Evolutionary conservation across 2,329 filamentous ascomycete species (phyloP).

Genomic region (Ophiocordyceps camponoti-floridani): DNA sequence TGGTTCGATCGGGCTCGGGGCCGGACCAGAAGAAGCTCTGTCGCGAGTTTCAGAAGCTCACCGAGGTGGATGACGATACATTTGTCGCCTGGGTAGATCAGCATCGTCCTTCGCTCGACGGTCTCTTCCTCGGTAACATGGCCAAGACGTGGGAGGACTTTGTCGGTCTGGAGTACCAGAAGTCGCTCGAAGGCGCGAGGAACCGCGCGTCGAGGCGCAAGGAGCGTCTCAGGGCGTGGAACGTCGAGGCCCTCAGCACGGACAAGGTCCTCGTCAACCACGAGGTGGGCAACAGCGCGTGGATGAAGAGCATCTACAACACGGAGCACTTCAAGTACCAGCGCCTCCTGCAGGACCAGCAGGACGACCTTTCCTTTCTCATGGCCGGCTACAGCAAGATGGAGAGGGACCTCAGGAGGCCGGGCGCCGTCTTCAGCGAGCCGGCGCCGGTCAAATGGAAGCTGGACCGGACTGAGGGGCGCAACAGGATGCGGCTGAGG

Average conservation of each 20-base stretch:
- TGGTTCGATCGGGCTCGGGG: conserved; percentile 55
- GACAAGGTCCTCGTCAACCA: conserved; percentile 67
- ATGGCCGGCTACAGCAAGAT: conserved; percentile 61
- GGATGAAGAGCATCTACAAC: conserved; percentile 89
- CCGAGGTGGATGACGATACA: conserved; percentile 73
- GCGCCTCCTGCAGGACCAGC: conserved; percentile 74
- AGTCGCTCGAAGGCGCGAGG: conserved; percentile 58
- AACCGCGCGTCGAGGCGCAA: conserved; percentile 55
- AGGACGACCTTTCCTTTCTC: conserved; percentile 71
- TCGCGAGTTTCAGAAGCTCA: conserved; percentile 65
- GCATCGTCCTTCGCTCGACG: conserved; percentile 60
- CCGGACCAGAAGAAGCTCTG: conserved; percentile 55
- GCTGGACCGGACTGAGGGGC: conserved; percentile 84
- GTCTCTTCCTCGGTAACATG: conserved; percentile 65
- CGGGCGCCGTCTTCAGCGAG: conserved; percentile 64
- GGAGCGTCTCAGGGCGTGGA: conserved; percentile 71
- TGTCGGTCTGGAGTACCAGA: conserved; percentile 63
- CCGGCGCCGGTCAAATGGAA: conserved; percentile 59
- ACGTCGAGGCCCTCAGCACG: conserved; percentile 44
- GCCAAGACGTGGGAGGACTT: conserved; percentile 80
- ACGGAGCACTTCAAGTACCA: conserved; percentile 89
- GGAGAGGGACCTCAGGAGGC: conserved; percentile 58
- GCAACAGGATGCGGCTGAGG: conserved; percentile 84
- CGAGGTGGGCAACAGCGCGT: conserved; percentile 70
- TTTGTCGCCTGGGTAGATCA: conserved; percentile 82